Evolutionary conservation across 108 stramenopile genomes (phyloP), one percentile per base, ranked within the genome.

Genomic region (Aurantiochytrium sp.): DNA sequence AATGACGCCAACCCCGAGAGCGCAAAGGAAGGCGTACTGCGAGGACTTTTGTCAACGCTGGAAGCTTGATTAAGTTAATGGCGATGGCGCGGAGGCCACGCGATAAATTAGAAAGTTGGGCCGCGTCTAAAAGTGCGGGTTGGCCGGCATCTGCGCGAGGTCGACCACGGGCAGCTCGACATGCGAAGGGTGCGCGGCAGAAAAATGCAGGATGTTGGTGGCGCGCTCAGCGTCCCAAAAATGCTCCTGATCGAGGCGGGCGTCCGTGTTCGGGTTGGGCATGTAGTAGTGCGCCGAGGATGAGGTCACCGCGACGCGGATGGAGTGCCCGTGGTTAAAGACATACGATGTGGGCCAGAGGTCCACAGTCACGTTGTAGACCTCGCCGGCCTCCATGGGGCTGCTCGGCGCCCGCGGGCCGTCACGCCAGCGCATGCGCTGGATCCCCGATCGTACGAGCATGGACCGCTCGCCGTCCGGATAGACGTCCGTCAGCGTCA

Each of bases 271-370:
- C 5, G 73, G 88, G 73, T 88, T 90, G 54, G 48, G 65, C 15
- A 19, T 85, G 87, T 87, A 90, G 31, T 87, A 54, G 24, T 87
- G 90, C 17, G 39, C 85, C 68, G 87, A 87, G 30, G 52, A 54
- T 34, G 69, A 85, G 48, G 68, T 22, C 6, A 90, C 50, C 6
- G 85, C 52, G 21, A 90, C 53, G 12, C 90, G 87, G 10, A 90
- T 19, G n/a, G 37, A 37, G 85, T 90, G 90, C 17, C 87, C 90
- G 19, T 85, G 87, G 10, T 36, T 48, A 41, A 90, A 68, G 12
- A 89, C 87, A 36, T 87, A 90, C 10, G 85, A 86, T 4, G 90
- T 90, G 54, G 87, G 87, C 90, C 90, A 90, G 19, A 90, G 39
- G 41, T 86, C 32, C 37, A 90, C 27, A 21, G 55, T 55, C 15